Evolutionary conservation across 2,329 filamentous ascomycete genomes (phyloP).

Genomic region (Mycosphaerelloides madeirae): DNA sequence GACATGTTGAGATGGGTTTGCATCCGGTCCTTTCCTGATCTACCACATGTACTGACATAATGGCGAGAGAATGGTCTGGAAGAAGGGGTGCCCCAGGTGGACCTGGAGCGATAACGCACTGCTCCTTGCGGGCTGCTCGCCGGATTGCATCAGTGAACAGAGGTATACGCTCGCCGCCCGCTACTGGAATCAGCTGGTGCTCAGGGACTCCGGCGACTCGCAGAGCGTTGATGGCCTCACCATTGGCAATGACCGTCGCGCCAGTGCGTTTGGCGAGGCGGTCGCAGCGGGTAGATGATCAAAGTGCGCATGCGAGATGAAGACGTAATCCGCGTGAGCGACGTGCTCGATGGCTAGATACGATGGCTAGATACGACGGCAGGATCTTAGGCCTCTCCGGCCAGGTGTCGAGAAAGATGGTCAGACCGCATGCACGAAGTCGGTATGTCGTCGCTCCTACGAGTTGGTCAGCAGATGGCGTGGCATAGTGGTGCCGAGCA

Average conservation of each 20-base stretch:
- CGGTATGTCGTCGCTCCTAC: conserved; percentile 6
- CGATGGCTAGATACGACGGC: conserved; percentile 4
- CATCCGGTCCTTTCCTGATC: too few relatives aligned
- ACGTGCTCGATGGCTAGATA: not conserved
- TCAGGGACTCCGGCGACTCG: not conserved
- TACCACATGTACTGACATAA: not conserved
- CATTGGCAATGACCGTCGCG: not conserved
- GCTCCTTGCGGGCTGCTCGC: not conserved
- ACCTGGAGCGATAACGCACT: not conserved
- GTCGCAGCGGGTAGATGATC: conserved; percentile 1
- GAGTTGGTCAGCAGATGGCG: not conserved
- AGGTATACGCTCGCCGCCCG: not conserved
- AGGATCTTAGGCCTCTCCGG: conserved; percentile 5
- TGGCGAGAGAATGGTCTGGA: not conserved
- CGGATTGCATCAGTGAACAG: not conserved
- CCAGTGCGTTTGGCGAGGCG: not conserved
- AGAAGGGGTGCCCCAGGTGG: not conserved
- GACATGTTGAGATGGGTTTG: too few relatives aligned
- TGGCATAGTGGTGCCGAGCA: not conserved
- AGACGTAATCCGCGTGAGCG: conserved; percentile 8
- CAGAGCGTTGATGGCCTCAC: not conserved
- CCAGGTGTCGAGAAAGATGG: conserved; percentile 12
- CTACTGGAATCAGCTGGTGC: not conserved
- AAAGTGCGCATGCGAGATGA: conserved; percentile 13
- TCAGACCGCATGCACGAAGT: conserved; percentile 3